phyloP scores from a whole-genome alignment of 371 early-diverging fungal genomes.

The Batkoa obscura region DNA sequence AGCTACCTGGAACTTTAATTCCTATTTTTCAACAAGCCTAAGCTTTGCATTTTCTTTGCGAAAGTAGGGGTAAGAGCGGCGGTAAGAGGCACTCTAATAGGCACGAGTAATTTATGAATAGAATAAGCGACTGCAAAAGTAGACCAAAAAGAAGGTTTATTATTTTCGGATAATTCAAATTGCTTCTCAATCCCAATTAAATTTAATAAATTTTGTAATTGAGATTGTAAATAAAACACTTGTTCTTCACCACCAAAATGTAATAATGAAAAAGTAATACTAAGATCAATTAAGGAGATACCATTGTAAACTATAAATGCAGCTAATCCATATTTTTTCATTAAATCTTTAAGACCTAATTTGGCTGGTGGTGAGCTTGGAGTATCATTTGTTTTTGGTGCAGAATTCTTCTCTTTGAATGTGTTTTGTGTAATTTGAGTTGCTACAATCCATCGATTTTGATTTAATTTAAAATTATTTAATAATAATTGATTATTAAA shows the following conservation, averaged over 20 bases:
- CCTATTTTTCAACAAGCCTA: slow-evolving; percentile 13
- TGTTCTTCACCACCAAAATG: slow-evolving; percentile 18
- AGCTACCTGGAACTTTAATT: neutral
- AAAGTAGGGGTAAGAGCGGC: slow-evolving; percentile 17
- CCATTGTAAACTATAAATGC: slow-evolving; percentile 16
- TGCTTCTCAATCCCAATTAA: neutral
- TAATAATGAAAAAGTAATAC: slow-evolving; percentile 15
- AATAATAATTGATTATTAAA: too few relatives aligned
- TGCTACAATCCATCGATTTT: too few relatives aligned
- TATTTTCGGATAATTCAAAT: slow-evolving; percentile 3
- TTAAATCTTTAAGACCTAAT: slow-evolving; percentile 13
- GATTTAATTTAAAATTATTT: too few relatives aligned
- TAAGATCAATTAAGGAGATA: slow-evolving; percentile 17
- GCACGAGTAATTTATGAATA: slow-evolving; percentile 20
- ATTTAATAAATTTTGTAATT: slow-evolving; percentile 7
- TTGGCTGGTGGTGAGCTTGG: slow-evolving; percentile 6
- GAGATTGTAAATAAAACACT: slow-evolving; percentile 15
- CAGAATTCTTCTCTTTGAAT: too few relatives aligned
- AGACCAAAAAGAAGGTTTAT: slow-evolving; percentile 15
- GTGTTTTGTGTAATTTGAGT: too few relatives aligned
- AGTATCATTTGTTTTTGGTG: too few relatives aligned
- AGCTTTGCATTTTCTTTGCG: slow-evolving; percentile 15
- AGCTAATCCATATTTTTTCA: slow-evolving; percentile 17
- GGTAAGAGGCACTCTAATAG: slow-evolving; percentile 18
- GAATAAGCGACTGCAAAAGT: slow-evolving; percentile 22